Base-by-base conservation (phyloP, 1,284 basidiomycete species). In the Leccinum pseudoinsigne region DNA sequence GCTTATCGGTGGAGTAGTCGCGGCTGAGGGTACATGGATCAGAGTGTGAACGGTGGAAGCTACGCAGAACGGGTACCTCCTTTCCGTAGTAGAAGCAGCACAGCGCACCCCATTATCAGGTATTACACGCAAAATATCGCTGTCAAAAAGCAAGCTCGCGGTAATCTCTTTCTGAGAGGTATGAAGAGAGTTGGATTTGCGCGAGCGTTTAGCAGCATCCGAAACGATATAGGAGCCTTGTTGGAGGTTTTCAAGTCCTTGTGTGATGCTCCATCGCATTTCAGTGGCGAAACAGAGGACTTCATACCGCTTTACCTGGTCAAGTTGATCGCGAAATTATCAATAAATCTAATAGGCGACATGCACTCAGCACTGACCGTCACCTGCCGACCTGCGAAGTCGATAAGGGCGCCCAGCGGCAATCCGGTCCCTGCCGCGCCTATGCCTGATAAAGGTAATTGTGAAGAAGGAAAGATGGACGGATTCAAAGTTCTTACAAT, bases 341-440 rank as follows among this genome's bases (percentile, higher is more conserved):
- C 26, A n/a, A 23, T 9, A 28, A 26, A 26, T 51, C 8, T 14
- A 16, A 51, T 12, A n/a, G 9, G 7, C 2, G 7, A 58, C 2
- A 36, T 6, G 38, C 2, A 26, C n/a, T 8, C 0, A 8, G 5
- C 7, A 64, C 70, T 57, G 42, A 75, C 71, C 14, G 67, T 75
- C 57, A 75, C 55, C 36, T 72, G 71, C 45, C 64, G 67, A 18
- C 64, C 64, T 4, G 42, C 65, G 5, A 64, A 68, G 18, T 61
- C 70, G 21, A 76, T 61, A 6, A 75, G 59, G 23, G 71, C 72
- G 18, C 71, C 73, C 0, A 62, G 51, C 4, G 74, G 70, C 26
- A 76, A 57, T 34, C 74, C 68, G 5, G 72, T 69, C 5, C 71
- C 74, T 5, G 71, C 74, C 23, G 23, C 74, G 51, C 74, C 74